These are phyloP conservation scores for Pythium rishiriense DNA, from an alignment of 352 stramenopile species.

Conservation along the genomic window DNA sequence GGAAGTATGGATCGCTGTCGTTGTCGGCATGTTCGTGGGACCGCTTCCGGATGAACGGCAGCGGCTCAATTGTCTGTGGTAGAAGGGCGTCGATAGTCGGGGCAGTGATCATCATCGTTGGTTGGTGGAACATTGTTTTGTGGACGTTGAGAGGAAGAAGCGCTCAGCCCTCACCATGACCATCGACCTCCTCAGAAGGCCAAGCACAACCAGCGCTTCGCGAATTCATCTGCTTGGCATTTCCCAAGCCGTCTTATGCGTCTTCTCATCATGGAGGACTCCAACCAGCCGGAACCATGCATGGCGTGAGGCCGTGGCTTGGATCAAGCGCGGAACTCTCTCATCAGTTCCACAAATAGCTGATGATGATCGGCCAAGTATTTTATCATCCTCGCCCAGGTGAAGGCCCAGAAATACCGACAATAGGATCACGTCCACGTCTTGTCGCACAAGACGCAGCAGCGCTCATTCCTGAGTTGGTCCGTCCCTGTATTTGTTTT, in stretches of 20 bases:
- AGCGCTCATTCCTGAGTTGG: too few species aligned
- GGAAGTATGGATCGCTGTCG: slow-evolving; percentile 16
- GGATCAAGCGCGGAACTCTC: too few species aligned
- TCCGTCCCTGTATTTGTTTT: not conserved
- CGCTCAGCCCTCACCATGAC: too few species aligned
- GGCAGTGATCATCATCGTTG: not conserved
- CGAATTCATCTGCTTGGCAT: not conserved
- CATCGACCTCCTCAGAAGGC: not conserved
- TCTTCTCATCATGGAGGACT: not conserved
- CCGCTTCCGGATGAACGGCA: slow-evolving; percentile 7
- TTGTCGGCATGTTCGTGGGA: not conserved
- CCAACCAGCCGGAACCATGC: not conserved
- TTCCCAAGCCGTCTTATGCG: slow-evolving; percentile 2
- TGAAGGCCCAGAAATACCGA: not conserved
- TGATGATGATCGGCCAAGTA: not conserved
- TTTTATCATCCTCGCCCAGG: not conserved
- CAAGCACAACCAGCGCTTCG: not conserved
- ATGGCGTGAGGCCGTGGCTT: too few species aligned
- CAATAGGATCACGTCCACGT: not conserved
- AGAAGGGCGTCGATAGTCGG: not conserved
- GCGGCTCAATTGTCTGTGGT: not conserved
- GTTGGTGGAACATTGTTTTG: not conserved
- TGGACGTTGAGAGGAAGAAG: not conserved
- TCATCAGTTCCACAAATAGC: not conserved
- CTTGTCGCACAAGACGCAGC: not conserved